A percentile compares a stretch with the other conserved stretches of the same genome.
These are phyloP conservation scores for Aureobasidium sp. DNA, from an alignment of 2,329 filamentous ascomycete genomes.

Conservation along the genomic window DNA sequence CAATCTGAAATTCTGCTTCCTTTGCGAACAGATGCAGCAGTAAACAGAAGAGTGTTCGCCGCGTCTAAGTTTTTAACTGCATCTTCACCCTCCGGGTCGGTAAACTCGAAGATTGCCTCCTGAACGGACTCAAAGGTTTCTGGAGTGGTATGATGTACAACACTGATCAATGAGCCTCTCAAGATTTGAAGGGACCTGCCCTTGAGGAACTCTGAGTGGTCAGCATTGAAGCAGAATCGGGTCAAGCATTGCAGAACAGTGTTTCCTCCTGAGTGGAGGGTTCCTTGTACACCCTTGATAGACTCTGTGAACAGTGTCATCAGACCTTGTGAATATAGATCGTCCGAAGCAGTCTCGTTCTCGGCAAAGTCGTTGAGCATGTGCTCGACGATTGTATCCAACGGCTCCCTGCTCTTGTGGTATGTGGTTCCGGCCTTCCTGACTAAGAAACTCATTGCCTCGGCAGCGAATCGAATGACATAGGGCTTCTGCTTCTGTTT, in stretches of 20 bases:
- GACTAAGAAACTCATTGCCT: slow-evolving; percentile 88
- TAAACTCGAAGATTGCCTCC: slow-evolving; percentile 49
- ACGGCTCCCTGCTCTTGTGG: slow-evolving; percentile 59
- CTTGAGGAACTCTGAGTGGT: slow-evolving; percentile 27
- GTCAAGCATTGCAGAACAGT: slow-evolving; percentile 10
- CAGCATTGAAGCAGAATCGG: slow-evolving; percentile 7
- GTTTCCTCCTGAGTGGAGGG: slow-evolving; percentile 47
- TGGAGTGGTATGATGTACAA: slow-evolving; percentile 70
- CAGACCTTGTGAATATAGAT: slow-evolving; percentile 72
- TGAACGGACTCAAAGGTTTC: slow-evolving; percentile 65
- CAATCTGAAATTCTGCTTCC: slow-evolving; percentile 67
- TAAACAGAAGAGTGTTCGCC: slow-evolving; percentile 50
- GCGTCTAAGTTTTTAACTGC: slow-evolving; percentile 33
- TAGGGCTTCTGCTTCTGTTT: slow-evolving; percentile 74
- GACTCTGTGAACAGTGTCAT: slow-evolving; percentile 91
- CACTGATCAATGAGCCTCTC: slow-evolving; percentile 67
- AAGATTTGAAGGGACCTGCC: slow-evolving; percentile 44
- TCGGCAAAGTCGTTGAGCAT: slow-evolving; percentile 59
- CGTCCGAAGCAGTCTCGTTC: slow-evolving; percentile 44
- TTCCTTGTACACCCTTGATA: slow-evolving; percentile 51
- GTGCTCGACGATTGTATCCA: slow-evolving; percentile 63
- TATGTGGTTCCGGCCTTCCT: slow-evolving; percentile 77
- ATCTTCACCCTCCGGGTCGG: slow-evolving; percentile 24
- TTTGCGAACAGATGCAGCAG: slow-evolving; percentile 69
- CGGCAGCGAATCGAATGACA: slow-evolving; percentile 85